Evolutionary conservation across 75 land plant genomes (phyloP), one percentile per base, ranked within the genome.

Genomic region (Pinus albicaulis): DNA sequence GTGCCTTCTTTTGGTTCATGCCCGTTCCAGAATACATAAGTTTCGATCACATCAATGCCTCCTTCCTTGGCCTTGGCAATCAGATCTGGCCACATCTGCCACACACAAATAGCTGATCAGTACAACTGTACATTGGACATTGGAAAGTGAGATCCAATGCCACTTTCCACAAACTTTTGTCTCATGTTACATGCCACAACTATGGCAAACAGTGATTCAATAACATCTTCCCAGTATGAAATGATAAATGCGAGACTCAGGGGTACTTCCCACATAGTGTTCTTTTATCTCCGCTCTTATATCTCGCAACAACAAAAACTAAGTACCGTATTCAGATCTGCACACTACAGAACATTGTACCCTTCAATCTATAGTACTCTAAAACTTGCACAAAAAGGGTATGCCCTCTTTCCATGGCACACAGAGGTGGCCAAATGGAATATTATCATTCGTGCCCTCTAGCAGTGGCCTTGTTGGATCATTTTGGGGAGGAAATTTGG

Each of bases 21-120:
- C 59, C 80, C 80, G 31, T 78, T 77, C 78, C 78, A 78, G 61
- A 78, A 78, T 3, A 78, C 80, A n/a, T 78, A 78, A 70, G 80
- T 78, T 24, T 78, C 80, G 28, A 78, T 78, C 38, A 75, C 76
- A 68, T 75, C 76, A 13, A 78, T 76, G 34, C 80, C 80, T 48
- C 80, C 80, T 20, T 77, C 80, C 76, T 78, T 78, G 36, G 80
- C 80, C 48, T 78, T 76, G 48, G 58, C 75, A 71, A 78, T 74
- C 79, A 78, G 38, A 58, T 70, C 78, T 14, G 80, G 80, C 80
- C 80, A 78, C 80, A 78, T 72, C 74, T 72, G 74, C 44, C 17
- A 26, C 7, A 55, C 71, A 41, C 52, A 68, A 41, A 68, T 44
- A n/a, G 48, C 71, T 68, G 41, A 41, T 68, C 52, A 68, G 48